Evolutionary conservation across 768 basidiomycete species (phyloP), one percentile per base, ranked within the genome.

Genomic region (Amanita pseudoporphyria): DNA sequence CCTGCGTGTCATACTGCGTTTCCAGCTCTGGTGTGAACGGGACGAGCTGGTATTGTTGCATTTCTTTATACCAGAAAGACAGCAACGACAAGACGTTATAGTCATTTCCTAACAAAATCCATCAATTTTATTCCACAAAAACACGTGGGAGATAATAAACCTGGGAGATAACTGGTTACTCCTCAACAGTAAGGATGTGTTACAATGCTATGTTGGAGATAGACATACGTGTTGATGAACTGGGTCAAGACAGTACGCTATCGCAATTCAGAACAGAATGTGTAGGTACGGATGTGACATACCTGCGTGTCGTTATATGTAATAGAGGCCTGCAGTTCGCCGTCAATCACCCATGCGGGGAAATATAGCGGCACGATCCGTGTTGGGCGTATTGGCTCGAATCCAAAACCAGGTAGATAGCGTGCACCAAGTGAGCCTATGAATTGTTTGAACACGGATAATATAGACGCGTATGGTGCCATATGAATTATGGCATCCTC

Each of bases 331-430:
- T 73, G 64, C 14, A 78, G 56, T 58, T 81, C 76, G 7, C 70
- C 77, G 54, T 78, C 76, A 26, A 83, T 62, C 26, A 79, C 65
- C 82, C 82, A 85, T 9, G 69, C 72, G 3, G 82, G 82, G 45
- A 81, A 75, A 58, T 83, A 85, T 2, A 79, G 62, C 6, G 80
- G 72, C 40, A 70, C 64, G 21, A 79, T 67, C 19, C 69, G 71
- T 10, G 63, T 59, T 19, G 81, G 80, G 42, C 57, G 68, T 3
- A 73, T 52, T 43, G 69, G 63, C 36, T 65, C 60, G 53, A 69
- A 66, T 4, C 69, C 69, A 26, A 68, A 58, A 19, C 56, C 58
- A 2, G 72, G 70, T 24, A 78, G 54, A 45, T 62, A 60, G 24
- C 65, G 64, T 14, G 70, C 67, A 33, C 69, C 58, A 1, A 60